Evolutionary conservation across 305 asterid genomes (phyloP), one percentile per base, ranked within the genome.

Genomic region (Plantago lanceolata): DNA sequence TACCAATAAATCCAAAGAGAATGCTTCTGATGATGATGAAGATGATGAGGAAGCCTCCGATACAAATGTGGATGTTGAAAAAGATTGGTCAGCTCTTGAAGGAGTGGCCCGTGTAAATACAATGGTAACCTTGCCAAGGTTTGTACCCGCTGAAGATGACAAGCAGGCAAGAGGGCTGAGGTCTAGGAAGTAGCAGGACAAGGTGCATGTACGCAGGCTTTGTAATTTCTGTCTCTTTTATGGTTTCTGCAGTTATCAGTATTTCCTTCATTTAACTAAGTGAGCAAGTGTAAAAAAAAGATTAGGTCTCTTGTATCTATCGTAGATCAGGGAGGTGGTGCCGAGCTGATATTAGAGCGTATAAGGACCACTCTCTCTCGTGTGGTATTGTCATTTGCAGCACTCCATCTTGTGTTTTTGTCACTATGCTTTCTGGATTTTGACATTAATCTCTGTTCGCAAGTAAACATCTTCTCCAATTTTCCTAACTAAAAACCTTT

Each of bases 51-150:
- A 37, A 31, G 76, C 57, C 12, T 31, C 37, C 8, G 81, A 67
- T 37, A 65, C 48, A 18, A 68, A 53, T 44, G 77, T 43, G 26
- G 85, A 66, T 47, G 50, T 28, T 17, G 85, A 78, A 48, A 73
- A 56, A 40, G 88, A 79, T 67, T 79, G 80, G 85, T 76, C 82
- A 17, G 81, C 82, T 18, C 86, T 78, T 12, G 79, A 80, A 72
- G 84, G 84, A 14, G 90, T 84, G 35, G 74, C 90, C 35, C 84
- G 85, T n/a, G 80, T 78, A 35, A 80, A 87, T 83, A 87, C 95
- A 11, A 48, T 82, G 73, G 14, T 84, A 75, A 81, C 74, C 44
- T 72, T 84, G 74, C 95, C 92, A 49, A 76, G 89, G 81, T 84
- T 73, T 35, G 78, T 74, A 48, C 82, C 87, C 0, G 76, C 53